Evolutionary conservation across 306 rosid species (phyloP), one percentile per base, ranked within the genome.

Genomic region (Cucumis hystrix): DNA sequence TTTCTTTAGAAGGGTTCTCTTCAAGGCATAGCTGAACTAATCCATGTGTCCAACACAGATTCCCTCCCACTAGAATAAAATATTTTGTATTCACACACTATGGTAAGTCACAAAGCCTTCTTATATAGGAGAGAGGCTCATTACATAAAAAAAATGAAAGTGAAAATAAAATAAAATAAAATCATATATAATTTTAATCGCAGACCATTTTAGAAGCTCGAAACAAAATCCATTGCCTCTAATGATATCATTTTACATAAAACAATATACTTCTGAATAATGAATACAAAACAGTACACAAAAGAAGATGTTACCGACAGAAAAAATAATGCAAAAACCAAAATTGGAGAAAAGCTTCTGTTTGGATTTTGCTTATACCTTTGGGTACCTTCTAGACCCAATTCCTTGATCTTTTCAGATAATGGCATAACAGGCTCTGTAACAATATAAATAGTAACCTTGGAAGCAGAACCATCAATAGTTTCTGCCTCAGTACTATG

Each of bases 401-500:
- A 84, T 83, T 96, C 99, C 83, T 80, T 89, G 75, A 92, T 88
- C 91, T 88, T 96, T 72, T 91, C 97, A 0, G 96, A 89, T 59
- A 92, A 84, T 21, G 93, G 98, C 90, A 92, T 86, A 61, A 92
- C 98, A 78, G 99, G 98, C 85, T 96, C 99, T 6, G 98, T 96
- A 54, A 96, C 99, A 80, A 96, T 91, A 83, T 96, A 92, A 79
- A 96, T 92, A 0, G 91, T 91, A 68, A 91, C 89, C 92, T 92
- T 96, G 47, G 92, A 14, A 61, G 93, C 71, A 81, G 92, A 85
- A 15, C 84, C 91, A 14, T 92, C 99, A 64, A 73, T 35, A 77
- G 89, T 84, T 83, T 92, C 99, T 7, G 84, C 74, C 88, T 96
- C 98, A 0, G 97, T 86, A 82, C 99, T 92, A 62, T 96, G 98